These are phyloP conservation scores for Sphagnum fallax DNA, from an alignment of 228 moss, liverwort and hornwort genomes.

Conservation along the genomic window DNA sequence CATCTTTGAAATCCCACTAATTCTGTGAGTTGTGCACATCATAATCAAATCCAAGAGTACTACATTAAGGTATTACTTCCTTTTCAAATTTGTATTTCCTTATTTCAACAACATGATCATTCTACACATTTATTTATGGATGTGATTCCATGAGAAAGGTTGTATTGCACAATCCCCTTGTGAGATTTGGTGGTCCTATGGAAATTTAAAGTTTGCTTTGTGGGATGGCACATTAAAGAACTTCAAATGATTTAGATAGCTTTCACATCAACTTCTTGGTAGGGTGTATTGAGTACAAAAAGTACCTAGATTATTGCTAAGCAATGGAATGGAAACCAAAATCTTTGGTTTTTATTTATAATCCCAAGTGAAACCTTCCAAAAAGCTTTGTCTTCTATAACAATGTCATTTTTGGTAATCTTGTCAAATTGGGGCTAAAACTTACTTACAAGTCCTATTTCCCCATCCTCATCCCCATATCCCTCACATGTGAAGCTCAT, in stretches of 20 bases:
- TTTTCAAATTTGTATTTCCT: neutral
- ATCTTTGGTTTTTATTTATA: too few relatives aligned
- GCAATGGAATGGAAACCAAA: neutral
- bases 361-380: too few relatives aligned
- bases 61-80: too few relatives aligned
- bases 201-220: neutral
- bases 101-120: neutral
- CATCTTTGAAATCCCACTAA: too few relatives aligned
- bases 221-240: neutral
- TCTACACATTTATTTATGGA: neutral
- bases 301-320: neutral
- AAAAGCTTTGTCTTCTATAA: too few relatives aligned
- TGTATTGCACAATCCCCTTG: neutral
- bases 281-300: neutral
- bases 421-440: too few relatives aligned
- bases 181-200: neutral
- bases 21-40: too few relatives aligned
- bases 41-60: too few relatives aligned
- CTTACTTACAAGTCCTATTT: too few relatives aligned
- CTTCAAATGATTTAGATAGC: neutral
- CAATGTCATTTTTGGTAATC: too few relatives aligned
- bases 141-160: neutral
- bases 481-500: too few relatives aligned
- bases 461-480: too few relatives aligned
- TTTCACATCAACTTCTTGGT: neutral